Percentiles rank a stretch among this genome's conserved stretches.
Conservation (phyloP, 768 basidiomycete species). For the Inosperma sp. region DNA sequence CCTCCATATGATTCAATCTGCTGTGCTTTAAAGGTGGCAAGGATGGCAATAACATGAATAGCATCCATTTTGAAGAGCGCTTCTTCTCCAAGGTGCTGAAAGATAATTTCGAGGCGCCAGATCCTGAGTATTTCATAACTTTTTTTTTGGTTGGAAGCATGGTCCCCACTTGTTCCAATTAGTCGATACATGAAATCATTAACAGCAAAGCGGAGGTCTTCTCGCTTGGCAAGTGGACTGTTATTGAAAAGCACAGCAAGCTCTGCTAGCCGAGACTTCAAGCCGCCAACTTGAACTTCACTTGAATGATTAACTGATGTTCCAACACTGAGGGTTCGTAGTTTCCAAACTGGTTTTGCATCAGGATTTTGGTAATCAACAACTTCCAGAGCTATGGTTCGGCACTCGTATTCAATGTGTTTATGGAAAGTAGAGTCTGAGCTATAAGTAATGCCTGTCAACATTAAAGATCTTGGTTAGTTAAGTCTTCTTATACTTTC, state of each 20-base stretch:
- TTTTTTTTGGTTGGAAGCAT: slow-evolving; percentile 19
- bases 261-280: slow-evolving; percentile 1
- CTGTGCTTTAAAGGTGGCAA: slow-evolving; percentile 3
- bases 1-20: slow-evolving; percentile 15
- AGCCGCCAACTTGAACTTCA: slow-evolving; percentile 7
- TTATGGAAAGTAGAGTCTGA: slow-evolving; percentile 13
- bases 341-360: neutral
- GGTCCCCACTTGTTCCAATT: slow-evolving; percentile 16
- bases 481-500: neutral
- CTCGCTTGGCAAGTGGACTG: slow-evolving; percentile 13
- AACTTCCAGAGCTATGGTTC: neutral
- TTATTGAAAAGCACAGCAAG: slow-evolving; percentile 11
- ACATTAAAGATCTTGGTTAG: neutral
- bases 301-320: slow-evolving; percentile 17
- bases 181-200: slow-evolving; percentile 10
- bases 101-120: slow-evolving; percentile 8
- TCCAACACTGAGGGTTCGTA: slow-evolving; percentile 12
- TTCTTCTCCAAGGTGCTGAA: slow-evolving; percentile 12
- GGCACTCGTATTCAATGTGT: too few relatives aligned
- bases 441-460: slow-evolving; percentile 9
- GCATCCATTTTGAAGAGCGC: slow-evolving; percentile 3
- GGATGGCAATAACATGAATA: neutral
- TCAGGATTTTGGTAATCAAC: neutral
- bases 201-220: neutral
- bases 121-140: slow-evolving; percentile 8